These are phyloP conservation scores for Cercophora samala DNA, from an alignment of 495 filamentous ascomycete genomes.

Conservation along the genomic window DNA sequence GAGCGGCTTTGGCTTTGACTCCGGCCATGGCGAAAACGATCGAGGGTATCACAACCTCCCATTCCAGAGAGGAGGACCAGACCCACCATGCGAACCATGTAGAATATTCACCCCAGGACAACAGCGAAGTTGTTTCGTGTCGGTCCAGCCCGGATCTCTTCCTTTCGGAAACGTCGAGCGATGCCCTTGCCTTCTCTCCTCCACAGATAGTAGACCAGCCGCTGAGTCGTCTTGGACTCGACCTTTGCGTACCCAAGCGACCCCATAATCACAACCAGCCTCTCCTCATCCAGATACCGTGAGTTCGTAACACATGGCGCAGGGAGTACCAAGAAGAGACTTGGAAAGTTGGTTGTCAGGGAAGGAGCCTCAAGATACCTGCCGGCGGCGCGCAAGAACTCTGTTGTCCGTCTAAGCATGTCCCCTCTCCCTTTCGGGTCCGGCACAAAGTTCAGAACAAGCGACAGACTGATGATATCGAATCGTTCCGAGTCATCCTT, in stretches of 20 bases:
- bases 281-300: conserved; percentile 76
- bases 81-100: background rate
- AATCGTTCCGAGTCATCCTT: conserved; percentile 59
- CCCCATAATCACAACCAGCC: conserved; percentile 68
- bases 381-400: conserved; percentile 54
- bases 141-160: conserved; percentile 67
- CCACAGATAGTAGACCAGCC: conserved; percentile 91
- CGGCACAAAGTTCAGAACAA: conserved; percentile 94
- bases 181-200: conserved; percentile 32
- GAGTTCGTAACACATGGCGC: conserved; percentile 88
- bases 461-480: conserved; percentile 85
- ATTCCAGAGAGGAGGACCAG: background rate
- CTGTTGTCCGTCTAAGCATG: conserved; percentile 75
- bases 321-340: conserved; percentile 86
- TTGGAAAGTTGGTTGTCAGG: conserved; percentile 55
- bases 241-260: conserved; percentile 67
- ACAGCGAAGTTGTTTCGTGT: conserved; percentile 88
- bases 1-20: background rate
- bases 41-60: background rate
- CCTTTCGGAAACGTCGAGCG: conserved; percentile 50
- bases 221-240: conserved; percentile 68
- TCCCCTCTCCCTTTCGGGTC: conserved; percentile 69
- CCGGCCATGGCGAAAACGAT: background rate
- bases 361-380: conserved; percentile 19
- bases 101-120: conserved; percentile 44